Base-by-base conservation (phyloP, 139 green algal species). In the Haematococcus sp. region DNA sequence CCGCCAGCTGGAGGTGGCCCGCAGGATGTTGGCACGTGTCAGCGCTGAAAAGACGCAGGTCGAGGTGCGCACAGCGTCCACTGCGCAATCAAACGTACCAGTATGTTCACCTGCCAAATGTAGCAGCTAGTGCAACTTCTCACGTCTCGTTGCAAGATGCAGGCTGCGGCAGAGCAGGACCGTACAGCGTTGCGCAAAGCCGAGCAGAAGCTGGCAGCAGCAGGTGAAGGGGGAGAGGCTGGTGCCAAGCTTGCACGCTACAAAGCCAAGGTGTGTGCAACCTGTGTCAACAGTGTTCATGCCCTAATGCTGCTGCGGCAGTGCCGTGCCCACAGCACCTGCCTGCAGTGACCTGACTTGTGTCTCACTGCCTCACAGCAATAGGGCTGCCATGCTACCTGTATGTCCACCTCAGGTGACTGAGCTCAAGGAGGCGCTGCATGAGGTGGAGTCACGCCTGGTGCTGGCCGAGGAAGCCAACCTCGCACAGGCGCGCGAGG, bases 351-450 rank as follows among this genome's bases (percentile, higher is more conserved):
- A 49, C 40, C 11, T 49, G 40, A 49, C 7, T 49, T 11, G 7
- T 49, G 40, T 11, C 40, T 49, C 7, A 49, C 7, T 49, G 7
- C 40, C 40, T 49, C 7, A 11, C 40, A 49, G 7, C 40, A n/a
- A n/a, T n/a, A n/a, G n/a, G n/a, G n/a, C n/a, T n/a, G n/a, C n/a
- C n/a, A n/a, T n/a, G n/a, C n/a, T n/a, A n/a, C n/a, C n/a, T n/a
- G n/a, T n/a, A n/a, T n/a, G n/a, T n/a, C n/a, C n/a, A n/a, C 7
- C 40, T 7, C 58, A 65, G 58, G 58, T 65, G 23, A 65, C 25
- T n/a, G 58, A 65, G 58, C 58, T 65, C 4, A 65, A 65, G 58
- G n/a, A 65, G 25, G 58, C n/a, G 23, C 30, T 65, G 58, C n/a
- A 65, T 40, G 58, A 65, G 3, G 25, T 30, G 17, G 58, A 65